Evolutionary conservation across 257 asterid genomes (phyloP), one percentile per base, ranked within the genome.

Genomic region (Voacanga thouarsii): DNA sequence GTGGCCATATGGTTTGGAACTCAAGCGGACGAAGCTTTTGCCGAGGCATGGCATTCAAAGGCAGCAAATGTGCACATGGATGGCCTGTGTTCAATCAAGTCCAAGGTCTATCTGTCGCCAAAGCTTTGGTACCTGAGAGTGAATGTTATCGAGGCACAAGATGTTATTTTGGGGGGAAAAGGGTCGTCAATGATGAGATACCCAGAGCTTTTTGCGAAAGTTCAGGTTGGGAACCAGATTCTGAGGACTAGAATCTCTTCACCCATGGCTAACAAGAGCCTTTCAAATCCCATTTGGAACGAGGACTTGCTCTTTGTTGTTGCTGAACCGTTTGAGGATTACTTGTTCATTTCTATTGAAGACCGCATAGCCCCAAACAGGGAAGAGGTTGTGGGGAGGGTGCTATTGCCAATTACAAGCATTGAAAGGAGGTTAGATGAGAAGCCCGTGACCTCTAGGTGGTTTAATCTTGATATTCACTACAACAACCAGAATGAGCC

Each of bases 31-130:
- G 97, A 91, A 78, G 97, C 96, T 1, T 93, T 93, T 41, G 85
- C 96, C 0, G 97, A 93, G 85, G 97, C 97, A 4, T 93, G 97
- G 97, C 97, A 93, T 83, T 93, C 97, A 2, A 91, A 90, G 85
- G 92, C 97, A 0, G 97, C 96, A 2, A 91, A 89, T 57, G 96
- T 93, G 76, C 91, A 84, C 41, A 78, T 84, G 5, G 97, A 93
- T 66, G 97, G 94, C 4, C 55, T 93, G 66, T 79, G 88, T 84
- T 93, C 97, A 56, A 89, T 93, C 57, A 91, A 91, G 87, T 93
- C 97, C 2, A 93, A 91, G 81, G 94, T 93, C 33, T 93, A 93
- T 70, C 69, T 89, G 21, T 93, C 97, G 2, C 97, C 97, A 19
- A 93, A 91, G 89, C 91, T 93, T 26, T 93, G 97, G 97, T 93